These are phyloP conservation scores for Naematelia encephala DNA, from an alignment of 768 basidiomycete genomes.

Conservation along the genomic window DNA sequence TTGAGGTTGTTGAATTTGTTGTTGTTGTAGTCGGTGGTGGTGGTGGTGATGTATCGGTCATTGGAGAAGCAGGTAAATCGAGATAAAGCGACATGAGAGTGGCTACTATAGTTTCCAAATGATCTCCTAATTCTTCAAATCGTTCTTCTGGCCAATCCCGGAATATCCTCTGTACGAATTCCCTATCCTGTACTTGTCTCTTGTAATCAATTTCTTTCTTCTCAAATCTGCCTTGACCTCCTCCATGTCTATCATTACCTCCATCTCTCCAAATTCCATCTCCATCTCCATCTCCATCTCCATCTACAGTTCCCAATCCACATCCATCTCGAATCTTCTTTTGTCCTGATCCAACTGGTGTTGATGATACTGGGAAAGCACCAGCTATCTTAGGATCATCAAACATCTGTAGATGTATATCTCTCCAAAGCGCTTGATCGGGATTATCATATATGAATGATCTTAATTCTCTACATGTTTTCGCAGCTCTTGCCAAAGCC, in stretches of 20 bases:
- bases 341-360: too few species aligned
- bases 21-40: not conserved
- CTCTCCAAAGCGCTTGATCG: conserved; percentile 42
- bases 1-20: too few species aligned
- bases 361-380: conserved; percentile 2
- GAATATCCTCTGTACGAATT: conserved; percentile 32
- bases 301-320: too few species aligned
- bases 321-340: too few species aligned
- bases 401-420: conserved; percentile 34
- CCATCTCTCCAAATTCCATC: not conserved
- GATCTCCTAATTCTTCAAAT: conserved; percentile 22
- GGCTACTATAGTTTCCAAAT: conserved; percentile 22
- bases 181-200: conserved; percentile 29
- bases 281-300: not conserved
- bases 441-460: conserved; percentile 43
- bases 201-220: conserved; percentile 1
- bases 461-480: conserved; percentile 35
- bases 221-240: not conserved
- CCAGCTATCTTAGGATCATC: conserved; percentile 37
- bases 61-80: conserved; percentile 15
- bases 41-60: not conserved
- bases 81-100: conserved; percentile 32
- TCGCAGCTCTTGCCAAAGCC: conserved; percentile 24
- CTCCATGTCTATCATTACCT: too few species aligned
- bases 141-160: conserved; percentile 22